Base-by-base conservation (phyloP, 306 rosid species). In the Mucuna pruriens region DNA sequence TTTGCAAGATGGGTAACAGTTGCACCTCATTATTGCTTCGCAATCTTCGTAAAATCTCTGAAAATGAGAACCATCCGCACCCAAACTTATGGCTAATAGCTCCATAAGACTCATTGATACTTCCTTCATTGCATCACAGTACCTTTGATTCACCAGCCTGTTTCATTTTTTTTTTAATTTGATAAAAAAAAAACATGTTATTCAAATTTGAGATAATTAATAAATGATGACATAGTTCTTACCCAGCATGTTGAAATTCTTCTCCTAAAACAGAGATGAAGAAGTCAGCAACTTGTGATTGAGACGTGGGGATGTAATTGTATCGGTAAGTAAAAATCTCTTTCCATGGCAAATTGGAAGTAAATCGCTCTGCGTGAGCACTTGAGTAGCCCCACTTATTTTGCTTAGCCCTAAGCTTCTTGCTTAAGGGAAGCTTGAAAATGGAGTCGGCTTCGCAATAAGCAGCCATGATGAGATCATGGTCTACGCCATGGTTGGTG, bases 261-360 rank as follows among this genome's bases (percentile, higher is more conserved):
- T 80, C 71, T 1, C 94, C 92, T 3, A 90, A 70, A 10, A 60
- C 66, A 6, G 89, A 79, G 16, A 46, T 85, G 68, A 88, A 83
- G 80, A 80, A 85, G 62, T 88, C 83, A 85, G 84, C 84, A 58
- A 87, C 84, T 0, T 72, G 64, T 2, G 70, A 25, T 0, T 58
- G 6, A 5, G 83, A 74, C 23, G 49, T 15, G 9, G 72, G 23
- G 2, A 16, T 1, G 7, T 46, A 70, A 7, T 73, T 45, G 71
- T 84, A 84, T 4, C 25, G 58, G 34, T 85, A 85, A 57, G 92
- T 76, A 31, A 86, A 81, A 0, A 89, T 75, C 83, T 92, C 94
- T 63, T 92, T 92, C 97, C 94, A 92, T 10, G 97, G 97, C 86
- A 92, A 61, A 70, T 78, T 86, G 0, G 91, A 45, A 0, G 88